These are phyloP conservation scores for Neoascochyta sp. DNA, from an alignment of 2,329 filamentous ascomycete genomes.

Conservation along the genomic window DNA sequence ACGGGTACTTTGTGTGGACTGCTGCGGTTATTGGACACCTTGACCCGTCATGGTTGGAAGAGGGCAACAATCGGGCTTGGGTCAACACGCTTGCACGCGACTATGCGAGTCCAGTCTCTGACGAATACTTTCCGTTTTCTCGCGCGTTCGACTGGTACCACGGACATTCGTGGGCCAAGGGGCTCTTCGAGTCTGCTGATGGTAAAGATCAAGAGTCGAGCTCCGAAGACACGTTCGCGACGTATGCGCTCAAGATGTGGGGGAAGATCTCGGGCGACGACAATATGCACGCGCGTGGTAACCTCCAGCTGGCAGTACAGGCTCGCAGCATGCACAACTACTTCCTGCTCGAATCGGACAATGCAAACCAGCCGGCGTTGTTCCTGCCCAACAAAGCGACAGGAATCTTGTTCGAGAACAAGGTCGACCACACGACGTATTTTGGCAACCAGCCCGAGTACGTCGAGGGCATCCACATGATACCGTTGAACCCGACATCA, in stretches of 20 bases:
- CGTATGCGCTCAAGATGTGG: conserved; percentile 94
- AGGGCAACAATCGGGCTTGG: conserved; percentile 67
- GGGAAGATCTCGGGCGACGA: conserved; percentile 69
- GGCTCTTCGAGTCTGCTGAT: conserved; percentile 68
- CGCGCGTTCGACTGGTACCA: conserved; percentile 79
- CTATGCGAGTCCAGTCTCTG: conserved; percentile 69
- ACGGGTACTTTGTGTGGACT: conserved; percentile 84
- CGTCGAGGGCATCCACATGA: conserved; percentile 77
- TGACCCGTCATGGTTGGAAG: conserved; percentile 68
- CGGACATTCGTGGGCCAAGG: conserved; percentile 92
- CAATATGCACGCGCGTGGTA: conserved; percentile 75
- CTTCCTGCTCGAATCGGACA: conserved; percentile 73
- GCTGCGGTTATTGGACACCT: conserved; percentile 81
- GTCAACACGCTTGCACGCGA: conserved; percentile 83
- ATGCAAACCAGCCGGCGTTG: conserved; percentile 66
- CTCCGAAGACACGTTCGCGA: conserved; percentile 86
- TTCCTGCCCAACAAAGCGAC: conserved; percentile 80
- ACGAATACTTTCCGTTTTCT: conserved; percentile 71
- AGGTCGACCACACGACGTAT: conserved; percentile 86
- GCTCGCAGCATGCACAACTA: conserved; percentile 72
- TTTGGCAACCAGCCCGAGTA: conserved; percentile 69
- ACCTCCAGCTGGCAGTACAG: conserved; percentile 78
- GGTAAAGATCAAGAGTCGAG: conserved; percentile 88
- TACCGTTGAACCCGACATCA: conserved; percentile 69
- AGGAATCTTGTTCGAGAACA: conserved; percentile 86